These are phyloP conservation scores for Quercus berberidifolia DNA, from an alignment of 306 rosid genomes.

Conservation along the genomic window DNA sequence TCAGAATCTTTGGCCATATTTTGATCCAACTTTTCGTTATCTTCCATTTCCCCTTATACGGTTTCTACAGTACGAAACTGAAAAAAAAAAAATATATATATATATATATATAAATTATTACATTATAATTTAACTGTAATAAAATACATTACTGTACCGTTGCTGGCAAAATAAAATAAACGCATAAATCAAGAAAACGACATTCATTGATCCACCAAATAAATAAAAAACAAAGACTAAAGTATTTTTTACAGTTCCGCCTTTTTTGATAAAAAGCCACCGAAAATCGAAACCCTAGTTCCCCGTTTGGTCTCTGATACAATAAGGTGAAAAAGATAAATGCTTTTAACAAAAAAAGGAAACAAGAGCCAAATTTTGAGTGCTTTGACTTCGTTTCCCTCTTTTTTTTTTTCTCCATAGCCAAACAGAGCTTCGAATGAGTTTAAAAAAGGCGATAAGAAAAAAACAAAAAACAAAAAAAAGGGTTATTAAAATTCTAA, in stretches of 20 bases:
- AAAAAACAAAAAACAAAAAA: not conserved
- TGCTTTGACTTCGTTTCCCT: not conserved
- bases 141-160: not conserved
- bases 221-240: not conserved
- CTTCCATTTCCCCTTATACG: slow-evolving; percentile 30
- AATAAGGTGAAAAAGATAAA: not conserved
- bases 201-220: not conserved
- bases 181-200: not conserved
- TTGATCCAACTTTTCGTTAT: slow-evolving; percentile 20
- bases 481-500: not conserved
- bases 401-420: not conserved
- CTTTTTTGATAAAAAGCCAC: not conserved
- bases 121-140: not conserved
- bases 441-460: not conserved
- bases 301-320: not conserved
- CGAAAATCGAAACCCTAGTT: not conserved
- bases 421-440: not conserved
- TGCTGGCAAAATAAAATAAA: not conserved
- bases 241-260: not conserved
- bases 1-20: slow-evolving; percentile 24
- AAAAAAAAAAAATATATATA: not conserved
- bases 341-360: not conserved
- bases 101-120: not conserved
- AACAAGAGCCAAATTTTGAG: not conserved
- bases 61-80: slow-evolving; percentile 15